Percentiles rank a stretch among this genome's conserved stretches.
Evolutionary conservation across 257 asterid species (phyloP).

Genomic region (Nicotiana undulata): DNA sequence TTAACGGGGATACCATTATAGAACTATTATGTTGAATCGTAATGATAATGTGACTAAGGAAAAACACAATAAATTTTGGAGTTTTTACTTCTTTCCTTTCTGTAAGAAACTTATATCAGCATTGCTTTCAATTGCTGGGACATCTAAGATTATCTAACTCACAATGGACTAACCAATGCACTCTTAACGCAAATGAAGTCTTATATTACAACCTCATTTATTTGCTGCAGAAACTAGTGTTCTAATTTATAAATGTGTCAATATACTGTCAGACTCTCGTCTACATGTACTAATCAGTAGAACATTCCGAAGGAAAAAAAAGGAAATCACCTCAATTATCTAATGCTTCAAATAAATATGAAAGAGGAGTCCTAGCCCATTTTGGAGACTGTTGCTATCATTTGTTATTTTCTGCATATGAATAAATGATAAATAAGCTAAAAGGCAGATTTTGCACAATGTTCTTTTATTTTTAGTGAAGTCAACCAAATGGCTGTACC

Average conservation of each 20-base stretch:
- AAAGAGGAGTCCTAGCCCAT: not conserved
- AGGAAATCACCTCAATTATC: not conserved
- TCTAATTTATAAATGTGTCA: not conserved
- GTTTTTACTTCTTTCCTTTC: not conserved
- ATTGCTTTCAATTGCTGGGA: not conserved
- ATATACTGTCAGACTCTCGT: not conserved
- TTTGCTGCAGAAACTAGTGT: not conserved
- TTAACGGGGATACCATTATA: not conserved
- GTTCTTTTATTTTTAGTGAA: not conserved
- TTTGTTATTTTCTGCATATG: not conserved
- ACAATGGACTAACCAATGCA: conserved; percentile 1
- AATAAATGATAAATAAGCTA: not conserved
- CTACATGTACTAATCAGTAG: not conserved
- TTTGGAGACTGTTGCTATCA: not conserved
- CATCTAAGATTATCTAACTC: not conserved
- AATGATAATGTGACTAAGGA: not conserved
- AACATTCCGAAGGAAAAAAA: not conserved
- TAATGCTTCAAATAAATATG: not conserved
- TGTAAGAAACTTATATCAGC: not conserved
- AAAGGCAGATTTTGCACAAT: not conserved
- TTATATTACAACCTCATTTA: not conserved
- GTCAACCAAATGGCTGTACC: conserved; percentile 22
- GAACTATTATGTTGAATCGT: not conserved
- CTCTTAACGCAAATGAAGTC: not conserved
- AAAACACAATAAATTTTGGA: not conserved